Evolutionary conservation across 352 stramenopile genomes (phyloP).

Genomic region (Stramenopiles sp.): DNA sequence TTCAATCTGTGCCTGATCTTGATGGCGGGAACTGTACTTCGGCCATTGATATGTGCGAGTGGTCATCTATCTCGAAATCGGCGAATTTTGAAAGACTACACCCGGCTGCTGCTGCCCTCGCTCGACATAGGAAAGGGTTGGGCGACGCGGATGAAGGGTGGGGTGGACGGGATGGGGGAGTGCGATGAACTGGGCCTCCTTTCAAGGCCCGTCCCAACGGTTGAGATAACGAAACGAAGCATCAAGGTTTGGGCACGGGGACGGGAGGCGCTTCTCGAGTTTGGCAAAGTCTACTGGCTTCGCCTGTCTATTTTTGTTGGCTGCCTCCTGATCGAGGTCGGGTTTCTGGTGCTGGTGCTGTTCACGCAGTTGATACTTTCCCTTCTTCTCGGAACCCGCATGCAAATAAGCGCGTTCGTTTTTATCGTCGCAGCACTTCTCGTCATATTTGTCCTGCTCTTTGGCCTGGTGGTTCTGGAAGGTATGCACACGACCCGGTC

Average conservation of each 20-base stretch:
- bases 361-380: not conserved
- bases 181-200: not conserved
- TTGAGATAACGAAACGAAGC: not conserved
- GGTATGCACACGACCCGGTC: not conserved
- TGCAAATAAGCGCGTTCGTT: not conserved
- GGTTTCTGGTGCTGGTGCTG: not conserved
- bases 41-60: not conserved
- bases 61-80: not conserved
- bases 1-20: no score
- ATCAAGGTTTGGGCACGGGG: not conserved
- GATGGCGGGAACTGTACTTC: constrained; percentile 6
- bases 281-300: not conserved
- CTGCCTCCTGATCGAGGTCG: not conserved
- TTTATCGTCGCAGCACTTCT: not conserved
- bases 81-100: not conserved
- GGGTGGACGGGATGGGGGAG: not conserved
- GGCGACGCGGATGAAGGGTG: not conserved
- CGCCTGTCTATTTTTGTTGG: not conserved
- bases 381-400: not conserved
- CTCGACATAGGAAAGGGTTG: not conserved
- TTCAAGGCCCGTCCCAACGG: not conserved
- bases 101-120: not conserved
- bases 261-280: not conserved
- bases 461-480: not conserved
- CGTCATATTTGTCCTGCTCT: not conserved